Base-by-base conservation (phyloP, 208 protist species). In the Phytomonas sp. region DNA sequence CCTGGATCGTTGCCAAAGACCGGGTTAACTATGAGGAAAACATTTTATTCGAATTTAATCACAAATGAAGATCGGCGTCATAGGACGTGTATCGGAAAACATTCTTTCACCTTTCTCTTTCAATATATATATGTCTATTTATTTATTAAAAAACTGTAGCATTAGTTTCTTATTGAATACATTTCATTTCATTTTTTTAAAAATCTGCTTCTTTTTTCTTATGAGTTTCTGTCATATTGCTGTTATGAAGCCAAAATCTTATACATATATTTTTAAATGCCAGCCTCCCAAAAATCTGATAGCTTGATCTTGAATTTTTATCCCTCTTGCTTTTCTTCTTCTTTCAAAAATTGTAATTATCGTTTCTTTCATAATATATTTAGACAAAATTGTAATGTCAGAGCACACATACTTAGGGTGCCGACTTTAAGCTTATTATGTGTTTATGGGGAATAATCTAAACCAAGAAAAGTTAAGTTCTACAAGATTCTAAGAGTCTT, bases 1-100 rank as follows among this genome's bases (percentile, higher is more conserved):
- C 42, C 73, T 74, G 74, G 74, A 78, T 37, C 73, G 78, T 11
- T 82, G 78, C 49, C 69, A 71, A 23, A 29, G 49, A 7, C 10
- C 45, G 0, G 45, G 16, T 26, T 56, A 56, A 26, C 45, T 1
- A 56, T 26, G 45, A 26, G 19, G 19, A 56, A 26, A 56, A 26
- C 19, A 26, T 56, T 56, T 26, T 0, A 4, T 0, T 26, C 23
- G 36, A 4, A 30, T 36, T 37, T 23, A 49, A 34, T 19, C 45
- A 23, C 23, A 26, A 26, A 56, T 56, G 10, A 56, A 26, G 45
- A 56, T 56, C 16, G 19, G 45, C 19, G 2, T 6, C 16, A 56
- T 56, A 26, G 2, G 23, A 30, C 65, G 33, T 56, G n/a, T 29
- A 16, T 56, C 31, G 26, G 23, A 34, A 14, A 34, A 40, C 33